phyloP scores from a whole-genome alignment of 495 filamentous ascomycete genomes.

The Geopyxis carbonaria region DNA sequence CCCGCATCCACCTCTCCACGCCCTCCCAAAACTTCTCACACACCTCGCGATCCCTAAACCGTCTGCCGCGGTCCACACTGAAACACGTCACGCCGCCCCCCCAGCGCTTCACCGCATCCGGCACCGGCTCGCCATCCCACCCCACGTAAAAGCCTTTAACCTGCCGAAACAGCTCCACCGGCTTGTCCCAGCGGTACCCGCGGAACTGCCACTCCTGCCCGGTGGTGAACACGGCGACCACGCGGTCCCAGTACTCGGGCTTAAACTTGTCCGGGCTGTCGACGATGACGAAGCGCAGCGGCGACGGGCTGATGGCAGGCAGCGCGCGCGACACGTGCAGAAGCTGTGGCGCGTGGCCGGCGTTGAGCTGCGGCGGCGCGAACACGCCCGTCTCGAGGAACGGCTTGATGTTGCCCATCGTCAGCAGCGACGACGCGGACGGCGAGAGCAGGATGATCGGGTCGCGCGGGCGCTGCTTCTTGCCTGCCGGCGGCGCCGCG shows the following conservation, averaged over 20 bases:
- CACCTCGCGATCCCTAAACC: conserved; percentile 85
- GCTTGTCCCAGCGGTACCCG: conserved; percentile 86
- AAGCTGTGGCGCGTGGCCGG: conserved; percentile 44
- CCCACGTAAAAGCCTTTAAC: conserved; percentile 78
- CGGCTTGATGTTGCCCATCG: conserved; percentile 88
- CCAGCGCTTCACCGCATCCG: conserved; percentile 60
- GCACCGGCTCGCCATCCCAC: conserved; percentile 70
- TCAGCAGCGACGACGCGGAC: conserved; percentile 92
- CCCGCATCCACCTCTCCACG: conserved; percentile 76
- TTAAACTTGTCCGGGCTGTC: conserved; percentile 87
- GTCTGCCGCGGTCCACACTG: conserved; percentile 63
- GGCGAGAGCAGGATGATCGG: conserved; percentile 97
- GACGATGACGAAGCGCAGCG: conserved; percentile 85
- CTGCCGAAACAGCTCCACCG: conserved; percentile 75
- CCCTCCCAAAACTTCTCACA: conserved; percentile 84
- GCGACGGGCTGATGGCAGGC: conserved; percentile 51
- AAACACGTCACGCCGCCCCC: conserved; percentile 63
- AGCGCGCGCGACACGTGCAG: conserved; percentile 66
- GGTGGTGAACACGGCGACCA: conserved; percentile 95
- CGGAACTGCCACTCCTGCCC: conserved; percentile 98
- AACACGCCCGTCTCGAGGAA: conserved; percentile 82
- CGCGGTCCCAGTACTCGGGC: conserved; percentile 90
- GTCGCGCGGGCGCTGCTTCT: conserved; percentile 29
- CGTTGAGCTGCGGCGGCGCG: conserved; percentile 39
- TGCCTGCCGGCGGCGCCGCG: conserved; percentile 26